phyloP scores from a whole-genome alignment of 345 rosid genomes.

The Boechera stricta region DNA sequence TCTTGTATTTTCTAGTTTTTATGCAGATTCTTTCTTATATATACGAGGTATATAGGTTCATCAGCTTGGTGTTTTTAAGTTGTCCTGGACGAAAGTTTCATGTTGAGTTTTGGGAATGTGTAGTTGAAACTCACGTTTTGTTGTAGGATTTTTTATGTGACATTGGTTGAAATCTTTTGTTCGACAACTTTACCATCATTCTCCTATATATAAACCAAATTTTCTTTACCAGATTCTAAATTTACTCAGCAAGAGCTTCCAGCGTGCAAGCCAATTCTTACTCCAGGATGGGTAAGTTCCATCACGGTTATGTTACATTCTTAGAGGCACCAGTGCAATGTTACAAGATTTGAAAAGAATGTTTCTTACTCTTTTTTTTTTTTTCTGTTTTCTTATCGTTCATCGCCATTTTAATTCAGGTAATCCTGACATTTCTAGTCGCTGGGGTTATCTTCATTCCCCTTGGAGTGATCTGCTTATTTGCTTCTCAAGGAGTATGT shows the following conservation, averaged over 20 bases:
- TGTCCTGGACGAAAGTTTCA: not conserved
- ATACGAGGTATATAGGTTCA: not conserved
- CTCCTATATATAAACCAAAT: not conserved
- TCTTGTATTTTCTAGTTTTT: conserved; percentile 17
- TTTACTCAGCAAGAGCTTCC: conserved; percentile 99
- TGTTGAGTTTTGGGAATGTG: too few relatives aligned
- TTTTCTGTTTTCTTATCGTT: not conserved
- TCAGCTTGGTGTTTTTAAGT: not conserved
- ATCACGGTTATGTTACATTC: conserved; percentile 15
- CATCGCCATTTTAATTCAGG: conserved; percentile 50
- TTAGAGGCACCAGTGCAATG: not conserved
- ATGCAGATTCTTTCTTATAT: conserved; percentile 9
- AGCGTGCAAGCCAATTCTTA: conserved; percentile 98
- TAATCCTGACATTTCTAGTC: conserved; percentile 78
- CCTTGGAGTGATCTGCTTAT: conserved; percentile 77
- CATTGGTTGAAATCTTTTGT: conserved; percentile 6
- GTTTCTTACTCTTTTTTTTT: not conserved
- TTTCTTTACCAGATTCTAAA: conserved; percentile 69
- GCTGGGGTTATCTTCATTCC: conserved; percentile 89
- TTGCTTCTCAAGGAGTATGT: conserved; percentile 85
- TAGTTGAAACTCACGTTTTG: not conserved
- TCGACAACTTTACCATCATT: not conserved
- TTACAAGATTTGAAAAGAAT: not conserved
- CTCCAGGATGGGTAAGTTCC: conserved; percentile 84
- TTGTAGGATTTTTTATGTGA: not conserved